Evolutionary conservation across 148 eudicot species (phyloP), one percentile per base, ranked within the genome.

Genomic region (Arctostaphylos glauca): DNA sequence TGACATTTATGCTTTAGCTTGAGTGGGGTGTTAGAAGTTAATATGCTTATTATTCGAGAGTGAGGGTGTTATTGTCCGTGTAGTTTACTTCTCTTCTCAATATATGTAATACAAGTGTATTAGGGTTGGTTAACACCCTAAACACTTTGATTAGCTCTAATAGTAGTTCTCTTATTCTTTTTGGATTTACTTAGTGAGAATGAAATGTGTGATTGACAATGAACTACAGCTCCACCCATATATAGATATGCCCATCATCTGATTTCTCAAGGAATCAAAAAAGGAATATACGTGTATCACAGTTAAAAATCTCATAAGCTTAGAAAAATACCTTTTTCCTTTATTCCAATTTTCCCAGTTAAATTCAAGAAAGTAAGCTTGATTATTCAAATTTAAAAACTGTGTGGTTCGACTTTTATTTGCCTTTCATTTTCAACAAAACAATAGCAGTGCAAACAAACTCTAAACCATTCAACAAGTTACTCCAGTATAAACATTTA

Each of bases 401-500:
- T 48, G 50, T 3, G 23, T 74, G 52, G 13, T 56, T 43, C 70
- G 58, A 55, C 23, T 13, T 7, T 78, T 38, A 8, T 25, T 50
- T 56, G 81, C 72, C 3, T n/a, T 77, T 38, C 14, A 19, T 79
- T 46, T 56, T 43, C n/a, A 54, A 77, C 12, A 6, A 49, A 41
- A 25, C 38, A 56, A n/a, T 56, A 18, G 55, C 16, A 48, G 47
- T 44, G 38, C 16, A 80, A n/a, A 62, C 44, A n/a, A 58, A 48
- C 6, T 70, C 74, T 9, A 48, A 56, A 73, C 21, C 67, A 59
- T 21, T 25, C 21, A 18, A 10, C 31, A 70, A 49, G 43, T 47
- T 48, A 46, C 73, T n/a, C 70, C 38, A 14, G 46, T 55, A 67
- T 79, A 38, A 76, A 81, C 43, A 23, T 13, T 81, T 46, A 16